phyloP scores from a whole-genome alignment of 2,329 filamentous ascomycete species.

The Kalmusia sp. region DNA sequence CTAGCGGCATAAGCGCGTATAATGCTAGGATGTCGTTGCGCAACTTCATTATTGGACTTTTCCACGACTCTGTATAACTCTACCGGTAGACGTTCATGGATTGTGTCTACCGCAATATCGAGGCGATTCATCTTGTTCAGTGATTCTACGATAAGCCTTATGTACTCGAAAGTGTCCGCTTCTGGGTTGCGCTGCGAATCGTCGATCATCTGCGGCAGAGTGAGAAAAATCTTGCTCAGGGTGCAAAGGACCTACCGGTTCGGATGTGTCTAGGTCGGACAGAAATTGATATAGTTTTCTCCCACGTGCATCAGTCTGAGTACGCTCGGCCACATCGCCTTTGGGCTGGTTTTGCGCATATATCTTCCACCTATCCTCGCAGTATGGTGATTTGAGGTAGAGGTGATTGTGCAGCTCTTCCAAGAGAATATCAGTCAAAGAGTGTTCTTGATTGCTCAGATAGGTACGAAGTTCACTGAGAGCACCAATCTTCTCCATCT shows the following conservation, averaged over 20 bases:
- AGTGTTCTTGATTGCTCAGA: conserved; percentile 89
- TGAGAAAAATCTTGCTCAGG: conserved; percentile 28
- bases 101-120: conserved; percentile 83
- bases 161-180: conserved; percentile 93
- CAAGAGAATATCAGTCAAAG: conserved; percentile 92
- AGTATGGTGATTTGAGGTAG: conserved; percentile 97
- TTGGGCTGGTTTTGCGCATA: conserved; percentile 72
- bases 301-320: conserved; percentile 53
- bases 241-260: conserved; percentile 31
- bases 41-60: conserved; percentile 92
- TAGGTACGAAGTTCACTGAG: conserved; percentile 86
- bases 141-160: conserved; percentile 84
- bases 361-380: conserved; percentile 92
- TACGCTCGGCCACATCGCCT: conserved; percentile 39
- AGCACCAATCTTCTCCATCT: conserved; percentile 90
- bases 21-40: conserved; percentile 88
- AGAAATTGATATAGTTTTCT: conserved; percentile 64
- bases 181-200: conserved; percentile 94
- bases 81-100: conserved; percentile 91
- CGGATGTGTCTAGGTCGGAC: conserved; percentile 61
- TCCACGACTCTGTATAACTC: conserved; percentile 94
- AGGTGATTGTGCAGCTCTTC: conserved; percentile 97
- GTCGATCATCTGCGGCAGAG: conserved; percentile 67
- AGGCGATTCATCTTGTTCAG: conserved; percentile 88
- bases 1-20: conserved; percentile 60